Percentiles rank a stretch among this genome's conserved stretches.
Evolutionary conservation across 1,284 basidiomycete genomes (phyloP).

Genomic region (Trametes versicolor): DNA sequence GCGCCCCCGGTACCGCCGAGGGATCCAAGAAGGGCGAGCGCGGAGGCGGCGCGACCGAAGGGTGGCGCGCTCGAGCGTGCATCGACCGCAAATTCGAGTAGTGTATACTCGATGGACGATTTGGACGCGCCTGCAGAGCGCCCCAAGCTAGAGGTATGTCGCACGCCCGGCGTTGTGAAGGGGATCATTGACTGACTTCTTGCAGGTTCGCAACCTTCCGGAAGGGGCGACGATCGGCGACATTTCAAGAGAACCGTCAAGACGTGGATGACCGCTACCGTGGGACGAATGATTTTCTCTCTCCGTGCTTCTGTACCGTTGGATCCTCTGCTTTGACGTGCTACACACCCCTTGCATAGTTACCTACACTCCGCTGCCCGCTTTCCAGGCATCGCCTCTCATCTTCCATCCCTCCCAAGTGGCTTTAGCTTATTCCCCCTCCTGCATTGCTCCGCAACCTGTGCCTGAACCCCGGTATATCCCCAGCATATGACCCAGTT

Average conservation of each 20-base stretch:
- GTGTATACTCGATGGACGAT: conserved; percentile 26
- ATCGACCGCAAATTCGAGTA: conserved; percentile 23
- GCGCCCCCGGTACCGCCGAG: conserved; percentile 55
- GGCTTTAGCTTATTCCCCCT: conserved; percentile 12
- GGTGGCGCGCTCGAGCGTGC: conserved; percentile 6
- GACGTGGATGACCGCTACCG: not conserved
- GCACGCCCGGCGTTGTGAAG: not conserved
- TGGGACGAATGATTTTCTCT: not conserved
- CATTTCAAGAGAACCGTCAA: conserved; percentile 38
- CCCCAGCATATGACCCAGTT: not conserved
- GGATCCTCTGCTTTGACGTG: not conserved
- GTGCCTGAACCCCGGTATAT: not conserved
- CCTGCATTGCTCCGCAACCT: not conserved
- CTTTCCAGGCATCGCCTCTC: not conserved
- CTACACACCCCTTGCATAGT: conserved; percentile 14
- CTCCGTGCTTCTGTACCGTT: not conserved
- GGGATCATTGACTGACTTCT: not conserved
- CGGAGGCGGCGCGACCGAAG: conserved; percentile 54
- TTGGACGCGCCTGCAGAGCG: conserved; percentile 17
- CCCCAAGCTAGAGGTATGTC: conserved; percentile 25
- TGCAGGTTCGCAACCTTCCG: conserved; percentile 42
- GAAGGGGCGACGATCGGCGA: conserved; percentile 36
- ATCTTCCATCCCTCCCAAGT: not conserved
- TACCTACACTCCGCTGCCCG: not conserved
- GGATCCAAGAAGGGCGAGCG: conserved; percentile 47